A percentile compares a stretch with the other conserved stretches of the same genome.
These are phyloP conservation scores for Lepidopterella palustris DNA, from an alignment of 495 filamentous ascomycete species.

Conservation along the genomic window DNA sequence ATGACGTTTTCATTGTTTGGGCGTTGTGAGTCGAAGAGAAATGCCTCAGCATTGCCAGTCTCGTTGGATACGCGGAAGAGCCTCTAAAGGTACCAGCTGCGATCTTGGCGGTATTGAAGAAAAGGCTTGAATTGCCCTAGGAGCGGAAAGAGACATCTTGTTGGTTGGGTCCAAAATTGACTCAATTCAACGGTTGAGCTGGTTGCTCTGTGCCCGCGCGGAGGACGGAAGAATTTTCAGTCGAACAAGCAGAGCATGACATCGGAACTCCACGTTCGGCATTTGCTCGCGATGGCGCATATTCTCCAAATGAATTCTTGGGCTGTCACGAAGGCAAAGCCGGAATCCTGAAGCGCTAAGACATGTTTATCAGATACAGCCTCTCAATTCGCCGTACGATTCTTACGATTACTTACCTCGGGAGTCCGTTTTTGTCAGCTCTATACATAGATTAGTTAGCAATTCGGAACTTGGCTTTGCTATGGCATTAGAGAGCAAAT, in stretches of 20 bases:
- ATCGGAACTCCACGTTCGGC: neutral
- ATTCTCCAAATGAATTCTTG: neutral
- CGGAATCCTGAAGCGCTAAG: neutral
- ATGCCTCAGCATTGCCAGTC: slow-evolving; percentile 30
- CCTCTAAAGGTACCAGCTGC: slow-evolving; percentile 20
- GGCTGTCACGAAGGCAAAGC: neutral
- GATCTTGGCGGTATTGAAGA: slow-evolving; percentile 28
- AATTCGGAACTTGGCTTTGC: neutral
- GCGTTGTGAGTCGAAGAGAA: slow-evolving; percentile 25
- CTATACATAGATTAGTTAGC: neutral
- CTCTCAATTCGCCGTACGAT: neutral
- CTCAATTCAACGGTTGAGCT: slow-evolving; percentile 22
- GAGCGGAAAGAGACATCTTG: slow-evolving; percentile 29
- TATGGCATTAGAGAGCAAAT: neutral
- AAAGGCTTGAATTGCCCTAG: slow-evolving; percentile 33
- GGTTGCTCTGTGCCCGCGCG: slow-evolving; percentile 29
- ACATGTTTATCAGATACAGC: neutral
- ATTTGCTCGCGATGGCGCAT: neutral
- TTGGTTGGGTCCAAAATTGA: slow-evolving; percentile 31
- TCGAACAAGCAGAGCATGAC: slow-evolving; percentile 21
- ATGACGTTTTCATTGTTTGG: slow-evolving; percentile 26
- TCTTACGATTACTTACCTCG: neutral
- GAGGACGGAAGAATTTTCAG: slow-evolving; percentile 27
- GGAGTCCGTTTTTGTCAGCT: neutral
- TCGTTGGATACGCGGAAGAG: slow-evolving; percentile 26